Base-by-base conservation (phyloP, 345 rosid genomes). In the Gynandropsis gynandra region DNA sequence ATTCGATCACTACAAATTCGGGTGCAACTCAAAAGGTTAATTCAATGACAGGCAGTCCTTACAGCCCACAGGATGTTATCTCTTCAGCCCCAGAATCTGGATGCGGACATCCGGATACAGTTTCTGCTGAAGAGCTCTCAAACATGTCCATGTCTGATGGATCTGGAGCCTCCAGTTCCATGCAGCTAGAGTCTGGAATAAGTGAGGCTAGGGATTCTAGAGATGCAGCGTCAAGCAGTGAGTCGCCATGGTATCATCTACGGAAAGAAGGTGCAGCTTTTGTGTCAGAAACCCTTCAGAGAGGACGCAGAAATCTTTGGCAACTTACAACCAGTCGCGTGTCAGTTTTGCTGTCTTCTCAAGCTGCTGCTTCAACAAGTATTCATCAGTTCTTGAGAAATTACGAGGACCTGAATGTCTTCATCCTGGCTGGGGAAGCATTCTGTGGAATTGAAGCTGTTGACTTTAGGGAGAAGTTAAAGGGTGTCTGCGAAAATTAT, bases 261-360 rank as follows among this genome's bases (percentile, higher is more conserved):
- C 78, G 97, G 61, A 88, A 85, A 69, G 99, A 93, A 69, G 92
- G 90, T 40, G 81, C 83, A 46, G 67, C 68, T 49, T 77, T 72
- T 73, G 95, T 93, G 50, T 83, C 99, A 50, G 83, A 85, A 56
- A 83, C 88, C 27, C 97, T 88, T 69, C 85, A 70, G 56, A 80
- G 89, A 71, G 99, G 99, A 49, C 72, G 97, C 15, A 85, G 75
- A 73, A 85, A 88, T 78, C 88, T 93, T 61, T 93, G 99, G 99
- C 97, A 88, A 57, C 97, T 93, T 59, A 88, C 80, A 20, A 83
- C 99, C 51, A 93, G 95, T 74, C 80, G 97, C 47, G 65, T 85
- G 42, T 85, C 90, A 47, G 99, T 88, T 39, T 72, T 93, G 75
- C 93, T 93, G 67, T 93, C 95, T 66, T 80, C 95, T 56, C 72